Evolutionary conservation across 1,284 basidiomycete species (phyloP).

Genomic region (Apiotrichum gamsii): DNA sequence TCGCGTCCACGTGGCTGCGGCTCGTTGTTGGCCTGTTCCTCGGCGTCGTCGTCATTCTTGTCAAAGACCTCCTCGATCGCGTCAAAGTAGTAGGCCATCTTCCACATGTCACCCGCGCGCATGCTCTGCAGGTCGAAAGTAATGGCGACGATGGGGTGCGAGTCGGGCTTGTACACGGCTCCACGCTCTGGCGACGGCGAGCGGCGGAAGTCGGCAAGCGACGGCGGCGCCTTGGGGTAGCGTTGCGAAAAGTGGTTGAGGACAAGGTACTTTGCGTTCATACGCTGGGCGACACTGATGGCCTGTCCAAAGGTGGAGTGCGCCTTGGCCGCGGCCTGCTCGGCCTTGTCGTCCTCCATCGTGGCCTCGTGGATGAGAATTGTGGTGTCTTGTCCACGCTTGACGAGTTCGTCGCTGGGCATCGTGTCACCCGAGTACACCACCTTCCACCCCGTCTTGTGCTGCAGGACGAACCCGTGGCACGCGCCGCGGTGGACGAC

Average conservation of each 20-base stretch:
- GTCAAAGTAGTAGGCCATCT: constrained; percentile 64
- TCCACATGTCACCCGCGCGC: constrained; percentile 71
- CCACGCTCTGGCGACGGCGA: neutral
- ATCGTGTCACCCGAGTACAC: constrained; percentile 84
- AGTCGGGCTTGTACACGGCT: neutral
- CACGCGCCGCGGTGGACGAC: constrained; percentile 66
- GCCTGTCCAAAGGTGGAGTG: constrained; percentile 89
- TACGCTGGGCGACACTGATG: constrained; percentile 67
- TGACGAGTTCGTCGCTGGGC: constrained; percentile 63
- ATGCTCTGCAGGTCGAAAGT: constrained; percentile 76
- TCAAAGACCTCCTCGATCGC: constrained; percentile 63
- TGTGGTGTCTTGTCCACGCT: constrained; percentile 63
- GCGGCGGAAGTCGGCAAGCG: neutral
- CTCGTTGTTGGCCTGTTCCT: neutral
- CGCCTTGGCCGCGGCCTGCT: constrained; percentile 66
- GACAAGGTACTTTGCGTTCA: constrained; percentile 73
- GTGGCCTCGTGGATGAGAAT: constrained; percentile 92
- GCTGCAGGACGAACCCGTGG: constrained; percentile 64
- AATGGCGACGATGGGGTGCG: constrained; percentile 55
- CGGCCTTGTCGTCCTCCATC: constrained; percentile 69
- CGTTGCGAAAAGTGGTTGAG: constrained; percentile 94
- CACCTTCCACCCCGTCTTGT: constrained; percentile 70
- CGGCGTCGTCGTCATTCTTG: neutral
- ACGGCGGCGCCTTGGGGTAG: constrained; percentile 66
- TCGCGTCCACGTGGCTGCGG: too few relatives aligned